Evolutionary conservation across 1,284 basidiomycete species (phyloP).

Genomic region (Ustilago cynodontis): DNA sequence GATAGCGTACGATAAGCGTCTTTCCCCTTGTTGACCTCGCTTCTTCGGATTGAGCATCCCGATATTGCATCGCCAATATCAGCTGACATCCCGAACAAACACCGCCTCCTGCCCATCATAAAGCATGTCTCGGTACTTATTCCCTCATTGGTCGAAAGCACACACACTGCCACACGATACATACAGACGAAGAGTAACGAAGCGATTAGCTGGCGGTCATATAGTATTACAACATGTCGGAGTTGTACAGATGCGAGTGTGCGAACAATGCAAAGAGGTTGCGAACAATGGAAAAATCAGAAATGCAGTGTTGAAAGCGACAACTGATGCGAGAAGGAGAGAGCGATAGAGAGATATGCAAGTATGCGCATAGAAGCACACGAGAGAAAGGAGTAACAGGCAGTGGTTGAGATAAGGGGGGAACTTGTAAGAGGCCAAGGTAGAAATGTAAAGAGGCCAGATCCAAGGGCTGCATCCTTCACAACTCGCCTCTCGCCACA

Average conservation of each 20-base stretch:
- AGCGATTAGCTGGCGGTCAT: conserved; percentile 37
- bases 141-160: not conserved
- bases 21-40: not conserved
- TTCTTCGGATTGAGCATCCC: no score
- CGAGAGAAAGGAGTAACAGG: not conserved
- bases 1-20: not conserved
- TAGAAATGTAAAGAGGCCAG: not conserved
- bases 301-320: conserved; percentile 50
- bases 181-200: not conserved
- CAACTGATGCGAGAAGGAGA: conserved; percentile 39
- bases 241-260: conserved; percentile 53
- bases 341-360: conserved; percentile 5
- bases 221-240: conserved; percentile 55
- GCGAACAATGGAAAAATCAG: conserved; percentile 21
- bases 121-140: not conserved
- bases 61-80: not conserved
- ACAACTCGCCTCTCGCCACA: not conserved
- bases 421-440: not conserved
- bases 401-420: not conserved
- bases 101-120: not conserved
- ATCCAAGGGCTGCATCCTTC: not conserved
- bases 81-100: conserved; percentile 2
- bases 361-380: conserved; percentile 8
- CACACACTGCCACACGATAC: not conserved
- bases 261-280: conserved; percentile 22